phyloP scores from a whole-genome alignment of 352 stramenopile species.

The Globisporangium parvum region DNA sequence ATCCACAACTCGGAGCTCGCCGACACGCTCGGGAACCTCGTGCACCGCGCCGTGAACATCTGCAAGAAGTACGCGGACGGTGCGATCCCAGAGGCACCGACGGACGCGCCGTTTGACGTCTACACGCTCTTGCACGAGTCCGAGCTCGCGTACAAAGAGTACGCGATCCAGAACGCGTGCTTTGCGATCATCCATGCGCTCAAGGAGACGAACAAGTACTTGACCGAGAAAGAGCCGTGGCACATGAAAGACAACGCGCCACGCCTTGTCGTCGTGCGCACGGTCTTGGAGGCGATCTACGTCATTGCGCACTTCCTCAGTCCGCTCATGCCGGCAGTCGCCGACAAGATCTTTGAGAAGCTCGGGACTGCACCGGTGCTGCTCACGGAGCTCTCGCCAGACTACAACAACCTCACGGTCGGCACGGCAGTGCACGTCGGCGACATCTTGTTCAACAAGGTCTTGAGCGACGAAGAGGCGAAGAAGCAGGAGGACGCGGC shows the following conservation, averaged over 20 bases:
- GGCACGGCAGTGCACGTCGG: slow-evolving; percentile 90
- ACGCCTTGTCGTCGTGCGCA: slow-evolving; percentile 90
- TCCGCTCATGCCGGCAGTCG: slow-evolving; percentile 91
- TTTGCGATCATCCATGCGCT: slow-evolving; percentile 88
- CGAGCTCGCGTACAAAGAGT: slow-evolving; percentile 90
- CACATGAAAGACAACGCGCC: slow-evolving; percentile 92
- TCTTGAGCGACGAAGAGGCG: slow-evolving; percentile 74
- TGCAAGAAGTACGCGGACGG: slow-evolving; percentile 94
- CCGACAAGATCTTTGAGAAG: slow-evolving; percentile 93
- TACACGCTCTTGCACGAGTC: slow-evolving; percentile 76
- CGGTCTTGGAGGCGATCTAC: slow-evolving; percentile 97
- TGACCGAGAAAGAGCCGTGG: slow-evolving; percentile 97
- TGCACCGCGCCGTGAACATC: slow-evolving; percentile 96
- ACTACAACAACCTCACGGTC: slow-evolving; percentile 90
- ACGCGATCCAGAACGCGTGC: slow-evolving; percentile 87
- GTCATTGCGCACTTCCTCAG: slow-evolving; percentile 94
- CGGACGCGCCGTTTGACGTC: slow-evolving; percentile 84
- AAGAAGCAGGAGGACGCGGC: slow-evolving; percentile 49
- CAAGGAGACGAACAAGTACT: slow-evolving; percentile 96
- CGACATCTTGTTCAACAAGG: slow-evolving; percentile 94
- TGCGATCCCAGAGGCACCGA: slow-evolving; percentile 45
- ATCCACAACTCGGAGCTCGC: slow-evolving; percentile 97
- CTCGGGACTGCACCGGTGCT: slow-evolving; percentile 79
- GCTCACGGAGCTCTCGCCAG: slow-evolving; percentile 66
- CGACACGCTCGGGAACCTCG: slow-evolving; percentile 93